Evolutionary conservation across 768 basidiomycete species (phyloP).

Genomic region (Hericium erinaceus): DNA sequence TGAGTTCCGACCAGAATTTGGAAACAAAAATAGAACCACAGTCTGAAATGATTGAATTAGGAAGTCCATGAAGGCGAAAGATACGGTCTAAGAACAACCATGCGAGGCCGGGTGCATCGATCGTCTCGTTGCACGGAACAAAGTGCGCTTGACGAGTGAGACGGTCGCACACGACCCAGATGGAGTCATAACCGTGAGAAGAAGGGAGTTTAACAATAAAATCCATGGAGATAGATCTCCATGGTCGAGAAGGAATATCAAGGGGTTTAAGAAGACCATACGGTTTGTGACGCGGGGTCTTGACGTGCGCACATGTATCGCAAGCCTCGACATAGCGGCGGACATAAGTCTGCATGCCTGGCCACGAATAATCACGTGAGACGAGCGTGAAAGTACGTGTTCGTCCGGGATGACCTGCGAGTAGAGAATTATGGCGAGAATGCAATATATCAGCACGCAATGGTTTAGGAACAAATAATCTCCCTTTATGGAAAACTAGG

Average conservation of each 20-base stretch:
- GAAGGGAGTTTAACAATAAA: slow-evolving; percentile 15
- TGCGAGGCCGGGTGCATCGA: slow-evolving; percentile 8
- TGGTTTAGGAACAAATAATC: slow-evolving; percentile 24
- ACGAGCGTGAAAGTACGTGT: slow-evolving; percentile 25
- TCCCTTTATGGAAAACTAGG: slow-evolving; percentile 19
- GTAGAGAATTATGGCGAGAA: slow-evolving; percentile 26
- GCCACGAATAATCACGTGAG: slow-evolving; percentile 33
- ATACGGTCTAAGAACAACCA: slow-evolving; percentile 9
- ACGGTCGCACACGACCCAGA: slow-evolving; percentile 1
- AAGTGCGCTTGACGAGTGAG: slow-evolving; percentile 6
- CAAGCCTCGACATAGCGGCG: slow-evolving; percentile 24
- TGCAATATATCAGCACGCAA: slow-evolving; percentile 23
- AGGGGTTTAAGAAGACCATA: slow-evolving; percentile 25
- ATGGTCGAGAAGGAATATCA: slow-evolving; percentile 15
- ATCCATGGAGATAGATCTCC: slow-evolving; percentile 16
- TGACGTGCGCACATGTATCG: slow-evolving; percentile 21
- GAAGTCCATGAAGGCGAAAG: slow-evolving; percentile 13
- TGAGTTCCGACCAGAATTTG: neutral
- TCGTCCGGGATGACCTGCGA: slow-evolving; percentile 34
- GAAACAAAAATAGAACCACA: slow-evolving; percentile 8
- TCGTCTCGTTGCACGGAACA: slow-evolving; percentile 8
- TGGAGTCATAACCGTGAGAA: neutral
- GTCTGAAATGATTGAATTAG: slow-evolving; percentile 14
- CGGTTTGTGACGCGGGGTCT: slow-evolving; percentile 19
- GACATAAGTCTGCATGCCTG: slow-evolving; percentile 18